Conservation (phyloP, 164 flowering plant species). For the Saururus chinensis region DNA sequence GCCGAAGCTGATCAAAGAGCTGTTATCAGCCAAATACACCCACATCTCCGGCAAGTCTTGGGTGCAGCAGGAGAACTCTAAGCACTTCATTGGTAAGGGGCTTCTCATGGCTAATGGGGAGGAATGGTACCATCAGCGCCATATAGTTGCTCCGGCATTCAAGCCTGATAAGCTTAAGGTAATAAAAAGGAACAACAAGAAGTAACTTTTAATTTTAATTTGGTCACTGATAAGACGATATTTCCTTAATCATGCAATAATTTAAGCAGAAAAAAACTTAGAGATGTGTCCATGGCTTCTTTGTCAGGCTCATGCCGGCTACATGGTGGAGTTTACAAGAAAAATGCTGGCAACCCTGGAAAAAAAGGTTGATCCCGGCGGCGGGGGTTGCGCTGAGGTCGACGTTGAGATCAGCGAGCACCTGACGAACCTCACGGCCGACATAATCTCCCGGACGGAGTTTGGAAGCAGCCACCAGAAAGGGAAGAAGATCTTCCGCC, state of each 20-base stretch:
- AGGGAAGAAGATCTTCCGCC: constrained; percentile 70
- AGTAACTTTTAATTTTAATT: neutral
- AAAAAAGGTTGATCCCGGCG: constrained; percentile 29
- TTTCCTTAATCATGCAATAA: no score
- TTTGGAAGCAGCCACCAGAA: constrained; percentile 72
- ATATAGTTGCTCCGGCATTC: constrained; percentile 78
- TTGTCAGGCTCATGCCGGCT: constrained; percentile 35
- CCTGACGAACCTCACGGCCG: constrained; percentile 65
- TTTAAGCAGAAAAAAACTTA: no score
- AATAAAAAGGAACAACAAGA: neutral
- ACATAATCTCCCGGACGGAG: constrained; percentile 78
- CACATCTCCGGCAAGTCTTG: constrained; percentile 69
- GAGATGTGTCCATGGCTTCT: neutral
- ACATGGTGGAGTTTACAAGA: constrained; percentile 81
- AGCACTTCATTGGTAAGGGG: constrained; percentile 78
- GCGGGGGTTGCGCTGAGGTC: constrained; percentile 1
- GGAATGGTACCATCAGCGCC: constrained; percentile 87
- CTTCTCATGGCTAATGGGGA: constrained; percentile 87
- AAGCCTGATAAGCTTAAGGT: constrained; percentile 84
- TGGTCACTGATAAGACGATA: no score
- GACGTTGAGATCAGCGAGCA: constrained; percentile 76
- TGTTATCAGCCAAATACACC: constrained; percentile 50
- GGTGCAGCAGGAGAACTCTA: constrained; percentile 66
- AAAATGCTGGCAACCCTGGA: constrained; percentile 41
- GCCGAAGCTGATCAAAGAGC: constrained; percentile 59